phyloP scores from a whole-genome alignment of 768 basidiomycete genomes.

The Amyloporia xantha region DNA sequence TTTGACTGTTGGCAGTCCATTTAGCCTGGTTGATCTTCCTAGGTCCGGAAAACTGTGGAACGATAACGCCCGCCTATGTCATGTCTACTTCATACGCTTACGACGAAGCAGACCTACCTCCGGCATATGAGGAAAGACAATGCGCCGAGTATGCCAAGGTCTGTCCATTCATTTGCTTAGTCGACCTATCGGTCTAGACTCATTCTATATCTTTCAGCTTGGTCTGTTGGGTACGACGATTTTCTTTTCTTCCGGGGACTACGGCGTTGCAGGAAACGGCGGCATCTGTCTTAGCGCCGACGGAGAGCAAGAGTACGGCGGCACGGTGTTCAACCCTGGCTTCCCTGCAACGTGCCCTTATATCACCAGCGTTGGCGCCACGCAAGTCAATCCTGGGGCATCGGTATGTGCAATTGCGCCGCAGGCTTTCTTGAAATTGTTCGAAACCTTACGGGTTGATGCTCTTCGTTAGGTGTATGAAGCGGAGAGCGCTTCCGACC shows the following conservation, averaged over 20 bases:
- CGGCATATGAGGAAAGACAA: slow-evolving; percentile 33
- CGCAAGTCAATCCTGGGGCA: slow-evolving; percentile 26
- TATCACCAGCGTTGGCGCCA: slow-evolving; percentile 31
- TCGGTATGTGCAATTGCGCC: slow-evolving; percentile 22
- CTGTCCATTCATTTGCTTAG: background rate
- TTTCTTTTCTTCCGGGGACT: slow-evolving; percentile 39
- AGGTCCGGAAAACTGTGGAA: slow-evolving; percentile 26
- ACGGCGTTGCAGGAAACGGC: slow-evolving; percentile 33
- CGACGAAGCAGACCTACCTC: slow-evolving; percentile 29
- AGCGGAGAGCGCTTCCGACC: slow-evolving; percentile 33
- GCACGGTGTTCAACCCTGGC: slow-evolving; percentile 11
- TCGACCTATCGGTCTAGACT: too few relatives aligned
- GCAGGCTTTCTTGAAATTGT: too few relatives aligned
- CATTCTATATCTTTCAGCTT: slow-evolving; percentile 11
- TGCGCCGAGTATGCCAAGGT: slow-evolving; percentile 40
- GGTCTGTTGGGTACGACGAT: slow-evolving; percentile 31
- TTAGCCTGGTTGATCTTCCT: background rate
- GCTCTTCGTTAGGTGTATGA: slow-evolving; percentile 18
- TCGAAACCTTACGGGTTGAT: too few relatives aligned
- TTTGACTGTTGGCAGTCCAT: background rate
- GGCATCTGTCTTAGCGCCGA: slow-evolving; percentile 27
- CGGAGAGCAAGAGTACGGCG: slow-evolving; percentile 15
- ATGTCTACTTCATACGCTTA: slow-evolving; percentile 36
- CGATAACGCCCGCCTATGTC: slow-evolving; percentile 28
- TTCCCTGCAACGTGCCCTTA: slow-evolving; percentile 32